Base-by-base conservation (phyloP, 2,329 filamentous ascomycete genomes). In the Fusarium lateritium region DNA sequence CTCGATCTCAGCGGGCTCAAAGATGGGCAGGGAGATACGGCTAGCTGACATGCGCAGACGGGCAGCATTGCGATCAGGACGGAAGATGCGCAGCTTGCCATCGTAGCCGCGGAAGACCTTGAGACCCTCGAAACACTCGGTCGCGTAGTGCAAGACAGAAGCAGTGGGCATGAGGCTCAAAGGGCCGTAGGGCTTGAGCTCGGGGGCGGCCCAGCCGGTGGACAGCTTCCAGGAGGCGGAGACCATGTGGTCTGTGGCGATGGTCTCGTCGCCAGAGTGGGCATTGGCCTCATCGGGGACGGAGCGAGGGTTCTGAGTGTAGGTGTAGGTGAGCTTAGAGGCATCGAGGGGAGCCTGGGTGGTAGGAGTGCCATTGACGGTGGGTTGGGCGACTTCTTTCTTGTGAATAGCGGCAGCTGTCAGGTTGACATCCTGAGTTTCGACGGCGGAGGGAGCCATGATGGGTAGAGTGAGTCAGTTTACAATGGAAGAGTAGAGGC, bases 201-300 rank as follows among this genome's bases (percentile, higher is more conserved):
- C 86, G 2, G 94, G 94, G 3, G 87, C 84, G 38, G 86, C 84
- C 94, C 94, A 97, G 73, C 94, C 94, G 21, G 81, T 76, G 43
- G 82, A 77, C 22, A 79, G 81, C 34, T 85, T 89, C 93, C 94
- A 97, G 55, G 83, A 81, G 21, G 85, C 91, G 52, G 89, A 91
- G 74, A 96, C 84, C 94, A 97, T 97, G 84, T 98, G 94, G 84
- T 98, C 94, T 67, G 92, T 94, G 84, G 86, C 88, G 76, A 89
- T 81, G 67, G 85, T 88, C 77, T 86, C 84, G 64, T 75, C 69
- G 69, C 83, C 85, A 51, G 83, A 58, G 70, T 80, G 81, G 72
- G 84, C 84, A 39, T 74, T 71, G 63, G 79, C 84, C 64, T 85
- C 82, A 53, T 83, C 80, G 52, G 87, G 87, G 49, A 89, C 87